Base-by-base conservation (phyloP, 2,329 filamentous ascomycete species). In the Neofusicoccum kwambonambiense region DNA sequence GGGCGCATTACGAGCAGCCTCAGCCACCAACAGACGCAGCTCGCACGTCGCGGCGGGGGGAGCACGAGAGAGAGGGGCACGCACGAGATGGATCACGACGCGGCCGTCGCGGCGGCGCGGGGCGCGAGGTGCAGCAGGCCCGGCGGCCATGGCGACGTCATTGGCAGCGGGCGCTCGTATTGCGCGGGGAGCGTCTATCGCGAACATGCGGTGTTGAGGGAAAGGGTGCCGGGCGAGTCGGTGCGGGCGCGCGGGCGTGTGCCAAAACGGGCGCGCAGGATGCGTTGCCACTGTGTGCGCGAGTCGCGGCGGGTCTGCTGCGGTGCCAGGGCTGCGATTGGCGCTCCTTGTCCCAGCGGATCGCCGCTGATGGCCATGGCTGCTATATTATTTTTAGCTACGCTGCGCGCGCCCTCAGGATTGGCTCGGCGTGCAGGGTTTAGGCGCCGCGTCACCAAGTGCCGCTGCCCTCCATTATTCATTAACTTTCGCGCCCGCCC, bases 381-480 rank as follows among this genome's bases (percentile, higher is more conserved):
- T 39, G 57, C 34, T n/a, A 27, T 42, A 41, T 45, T 62, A 62
- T 62, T 62, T 41, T 51, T 62, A 62, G 58, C 37, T 13, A 60
- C 56, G 37, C 31, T 12, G 22, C 19, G 27, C 13, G 41, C 12
- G n/a, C 41, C 41, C 41, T 12, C 41, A 15, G 39, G 56, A 60
- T 47, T 60, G 56, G 56, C 56, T 60, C 56, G 56, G 56, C 56
- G 56, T 27, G 42, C 56, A 60, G 56, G 56, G 27, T 45, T 62
- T 62, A 62, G 35, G 47, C 58, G 58, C 58, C 58, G 58, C 58
- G 58, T 62, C 58, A 62, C 58, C 56, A 60, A 31, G 56, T 31
- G n/a, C 34, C n/a, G 27, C 54, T 13, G 8, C 56, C 35, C 58
- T 62, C 58, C 58, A 62, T 62, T 62, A 62, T 62, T 62, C 58